Base-by-base conservation (phyloP, 2,329 filamentous ascomycete species). In the Fusarium papillatum region DNA sequence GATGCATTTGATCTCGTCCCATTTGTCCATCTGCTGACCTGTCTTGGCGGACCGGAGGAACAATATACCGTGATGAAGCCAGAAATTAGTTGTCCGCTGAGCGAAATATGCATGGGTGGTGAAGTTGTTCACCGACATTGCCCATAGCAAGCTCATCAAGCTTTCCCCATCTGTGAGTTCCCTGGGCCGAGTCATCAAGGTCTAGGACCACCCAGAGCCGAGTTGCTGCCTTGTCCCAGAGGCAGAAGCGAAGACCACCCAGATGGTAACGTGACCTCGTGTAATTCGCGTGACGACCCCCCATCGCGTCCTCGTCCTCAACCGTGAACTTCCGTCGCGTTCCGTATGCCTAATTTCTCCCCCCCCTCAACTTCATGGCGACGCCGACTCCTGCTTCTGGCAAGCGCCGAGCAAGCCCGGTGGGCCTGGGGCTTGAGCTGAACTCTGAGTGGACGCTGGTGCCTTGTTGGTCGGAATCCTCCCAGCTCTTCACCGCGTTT, bases 191-290 rank as follows among this genome's bases (percentile, higher is more conserved):
- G 62, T 64, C 43, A 64, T 53, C 39, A 29, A 48, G 46, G 36
- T 13, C 38, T 24, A 29, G 43, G 11, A 24, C 26, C 19, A 24
- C 26, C 19, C 14, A 57, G 61, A 39, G 17, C 43, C 61, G 31
- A 64, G 16, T 39, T 34, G 55, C 41, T 61, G 41, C 62, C 66
- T 67, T 50, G 60, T 24, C 50, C 53, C 4, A 62, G 7, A 22
- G 22, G 26, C 7, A 57, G 29, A 31, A 34, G 29, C 19, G 7
- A 34, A 34, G 31, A 3, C 31, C 1, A 1, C 31, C 31, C 31
- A 34, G 31, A 29, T 22, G 24, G 50, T 71, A 68, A 73, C 53
- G 68, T 73, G 71, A 73, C 60, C 24, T 68, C 74, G 74, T 64
- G 74, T 67, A 14, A 34, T 13, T 19, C 26, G 34, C 75, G 74